Base-by-base conservation (phyloP, 2,329 filamentous ascomycete genomes). In the Amauroascus niger region DNA sequence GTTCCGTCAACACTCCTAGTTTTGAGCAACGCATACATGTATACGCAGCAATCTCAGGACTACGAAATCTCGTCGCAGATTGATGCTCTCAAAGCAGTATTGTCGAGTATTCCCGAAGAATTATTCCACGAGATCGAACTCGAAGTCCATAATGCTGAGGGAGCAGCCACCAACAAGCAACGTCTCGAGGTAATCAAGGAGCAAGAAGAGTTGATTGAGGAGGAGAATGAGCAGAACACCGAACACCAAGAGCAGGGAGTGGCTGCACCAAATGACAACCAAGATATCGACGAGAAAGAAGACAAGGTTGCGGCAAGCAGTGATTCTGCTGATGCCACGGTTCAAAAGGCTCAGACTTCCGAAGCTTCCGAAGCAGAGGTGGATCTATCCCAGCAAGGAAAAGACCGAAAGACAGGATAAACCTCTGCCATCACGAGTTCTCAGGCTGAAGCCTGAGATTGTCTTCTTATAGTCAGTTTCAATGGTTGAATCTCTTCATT, bases 101-200 rank as follows among this genome's bases (percentile, higher is more conserved):
- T 98, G 39, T 94, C 88, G 39, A 90, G 87, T 57, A 97, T 98
- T 58, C 93, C 93, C 2, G 93, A 98, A 71, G 93, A 98, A 71
- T 79, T 98, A 39, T 98, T 94, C 87, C 93, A 98, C 77, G 93
- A 98, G 76, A 96, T 98, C 59, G 93, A 97, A 73, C 85, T 98
- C 30, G 93, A 98, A 74, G 89, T 98, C 8, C 88, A 96, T 78
- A 95, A 85, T 57, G 90, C 91, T 47, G 93, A 98, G 74, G 93
- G 93, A 57, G 91, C 90, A 9, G 93, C 93, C 22, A 98, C 93
- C 60, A 98, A 98, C 81, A 96, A 94, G 79, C 93, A 97, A 77
- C 86, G 93, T 69, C 85, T 98, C 40, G 93, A 98, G 76, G 93
- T 98, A 14, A 80, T 98, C 67, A 94, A 89, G 79, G 93, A 98